Conservation (phyloP, 208 protist species). For the Angomonas deanei region DNA sequence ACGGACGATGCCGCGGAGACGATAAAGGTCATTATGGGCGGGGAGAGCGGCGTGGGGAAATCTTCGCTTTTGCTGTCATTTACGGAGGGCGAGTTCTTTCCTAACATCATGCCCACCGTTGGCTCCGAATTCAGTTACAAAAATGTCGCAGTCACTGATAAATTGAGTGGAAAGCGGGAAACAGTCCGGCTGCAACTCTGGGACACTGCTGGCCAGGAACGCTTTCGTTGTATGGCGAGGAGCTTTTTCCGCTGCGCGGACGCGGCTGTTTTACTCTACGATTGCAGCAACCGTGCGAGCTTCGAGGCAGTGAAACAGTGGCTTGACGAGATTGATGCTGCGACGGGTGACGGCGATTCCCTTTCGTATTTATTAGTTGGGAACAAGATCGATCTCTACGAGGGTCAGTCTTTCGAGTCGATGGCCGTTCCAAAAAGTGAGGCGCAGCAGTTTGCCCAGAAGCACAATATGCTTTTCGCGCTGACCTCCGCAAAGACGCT, state of each 20-base stretch:
- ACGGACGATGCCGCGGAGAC: not conserved
- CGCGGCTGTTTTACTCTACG: slow-evolving; percentile 85
- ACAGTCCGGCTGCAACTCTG: slow-evolving; percentile 83
- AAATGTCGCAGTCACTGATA: slow-evolving; percentile 61
- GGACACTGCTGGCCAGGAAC: slow-evolving; percentile 86
- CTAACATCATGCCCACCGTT: slow-evolving; percentile 29
- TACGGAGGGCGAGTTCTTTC: not conserved
- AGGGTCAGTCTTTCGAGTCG: slow-evolving; percentile 11
- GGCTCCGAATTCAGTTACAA: slow-evolving; percentile 89
- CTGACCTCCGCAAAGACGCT: slow-evolving; percentile 75
- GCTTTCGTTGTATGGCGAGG: slow-evolving; percentile 77
- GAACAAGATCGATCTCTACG: slow-evolving; percentile 77
- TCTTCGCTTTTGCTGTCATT: not conserved
- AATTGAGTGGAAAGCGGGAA: slow-evolving; percentile 29
- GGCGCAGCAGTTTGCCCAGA: slow-evolving; percentile 57
- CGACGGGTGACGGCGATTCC: slow-evolving; percentile 38
- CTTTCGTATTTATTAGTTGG: slow-evolving; percentile 75
- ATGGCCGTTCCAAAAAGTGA: slow-evolving; percentile 47
- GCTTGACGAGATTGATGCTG: slow-evolving; percentile 66
- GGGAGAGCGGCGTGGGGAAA: not conserved
- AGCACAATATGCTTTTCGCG: slow-evolving; percentile 81
- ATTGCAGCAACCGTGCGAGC: slow-evolving; percentile 63
- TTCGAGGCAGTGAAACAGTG: slow-evolving; percentile 75
- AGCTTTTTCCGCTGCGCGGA: slow-evolving; percentile 84
- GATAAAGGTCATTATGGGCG: not conserved